Percentiles rank a stretch among this genome's conserved stretches.
phyloP scores from a whole-genome alignment of 345 rosid genomes.

The Acer saccharum region DNA sequence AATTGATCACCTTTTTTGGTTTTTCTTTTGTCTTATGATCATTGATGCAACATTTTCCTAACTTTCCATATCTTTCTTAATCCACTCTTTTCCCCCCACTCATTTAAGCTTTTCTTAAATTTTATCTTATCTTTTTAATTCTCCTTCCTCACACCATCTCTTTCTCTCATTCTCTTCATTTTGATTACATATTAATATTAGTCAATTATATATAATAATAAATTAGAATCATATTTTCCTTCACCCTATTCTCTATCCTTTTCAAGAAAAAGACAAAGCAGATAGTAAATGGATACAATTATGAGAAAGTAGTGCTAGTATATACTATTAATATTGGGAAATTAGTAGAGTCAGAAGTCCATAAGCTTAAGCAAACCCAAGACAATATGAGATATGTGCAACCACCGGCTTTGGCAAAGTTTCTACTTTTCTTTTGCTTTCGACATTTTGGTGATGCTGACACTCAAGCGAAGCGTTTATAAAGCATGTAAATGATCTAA shows the following conservation, averaged over 20 bases:
- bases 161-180: too few species aligned
- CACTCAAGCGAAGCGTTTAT: not conserved
- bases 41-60: constrained; percentile 4
- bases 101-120: not conserved
- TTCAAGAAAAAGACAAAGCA: not conserved
- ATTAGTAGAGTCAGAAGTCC: not conserved
- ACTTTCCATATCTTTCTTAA: not conserved
- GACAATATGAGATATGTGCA: not conserved
- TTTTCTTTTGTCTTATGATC: not conserved
- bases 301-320: not conserved
- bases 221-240: not conserved
- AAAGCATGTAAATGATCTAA: not conserved
- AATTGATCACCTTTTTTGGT: too few species aligned
- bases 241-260: not conserved
- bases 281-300: not conserved
- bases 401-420: not conserved
- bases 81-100: not conserved
- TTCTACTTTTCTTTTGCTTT: not conserved
- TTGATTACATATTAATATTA: not conserved
- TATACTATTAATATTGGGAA: not conserved
- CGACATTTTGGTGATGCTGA: not conserved
- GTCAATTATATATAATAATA: not conserved
- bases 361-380: not conserved
- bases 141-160: too few species aligned
- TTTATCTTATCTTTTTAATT: not conserved